Evolutionary conservation across 148 eudicot species (phyloP).

Genomic region (Rhododendron ovatum): DNA sequence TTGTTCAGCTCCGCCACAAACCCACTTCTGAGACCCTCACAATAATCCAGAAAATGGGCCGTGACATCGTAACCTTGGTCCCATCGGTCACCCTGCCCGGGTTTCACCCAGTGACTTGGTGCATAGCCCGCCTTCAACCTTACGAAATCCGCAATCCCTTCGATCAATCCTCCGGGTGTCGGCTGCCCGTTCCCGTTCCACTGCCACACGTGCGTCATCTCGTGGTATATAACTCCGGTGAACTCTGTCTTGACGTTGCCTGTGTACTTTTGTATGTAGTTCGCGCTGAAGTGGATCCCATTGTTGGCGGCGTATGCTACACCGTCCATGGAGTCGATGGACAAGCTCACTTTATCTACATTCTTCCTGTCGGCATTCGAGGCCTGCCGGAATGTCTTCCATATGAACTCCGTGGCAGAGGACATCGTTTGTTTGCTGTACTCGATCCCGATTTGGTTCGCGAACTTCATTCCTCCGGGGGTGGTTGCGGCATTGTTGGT

Average conservation of each 20-base stretch:
- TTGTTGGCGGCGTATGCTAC: not conserved
- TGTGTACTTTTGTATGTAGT: slow-evolving; percentile 2
- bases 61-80: slow-evolving; percentile 39
- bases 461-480: slow-evolving; percentile 28
- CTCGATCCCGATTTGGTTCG: slow-evolving; percentile 20
- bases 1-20: slow-evolving; percentile 36
- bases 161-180: slow-evolving; percentile 24
- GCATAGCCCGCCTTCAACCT: slow-evolving; percentile 24
- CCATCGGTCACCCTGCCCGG: slow-evolving; percentile 31
- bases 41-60: slow-evolving; percentile 35
- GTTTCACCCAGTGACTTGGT: slow-evolving; percentile 26
- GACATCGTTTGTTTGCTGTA: slow-evolving; percentile 16
- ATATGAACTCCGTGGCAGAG: not conserved
- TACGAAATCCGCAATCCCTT: slow-evolving; percentile 34
- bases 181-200: slow-evolving; percentile 15
- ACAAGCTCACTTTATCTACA: not conserved
- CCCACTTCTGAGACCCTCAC: slow-evolving; percentile 25
- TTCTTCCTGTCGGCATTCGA: slow-evolving; percentile 13
- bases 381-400: slow-evolving; percentile 31
- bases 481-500: slow-evolving; percentile 23
- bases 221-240: slow-evolving; percentile 39
- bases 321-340: not conserved
- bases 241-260: slow-evolving; percentile 32
- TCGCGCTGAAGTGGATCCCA: slow-evolving; percentile 12
- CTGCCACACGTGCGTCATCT: slow-evolving; percentile 51